Conservation (phyloP, 345 rosid genomes). For the Turnera subulata region DNA sequence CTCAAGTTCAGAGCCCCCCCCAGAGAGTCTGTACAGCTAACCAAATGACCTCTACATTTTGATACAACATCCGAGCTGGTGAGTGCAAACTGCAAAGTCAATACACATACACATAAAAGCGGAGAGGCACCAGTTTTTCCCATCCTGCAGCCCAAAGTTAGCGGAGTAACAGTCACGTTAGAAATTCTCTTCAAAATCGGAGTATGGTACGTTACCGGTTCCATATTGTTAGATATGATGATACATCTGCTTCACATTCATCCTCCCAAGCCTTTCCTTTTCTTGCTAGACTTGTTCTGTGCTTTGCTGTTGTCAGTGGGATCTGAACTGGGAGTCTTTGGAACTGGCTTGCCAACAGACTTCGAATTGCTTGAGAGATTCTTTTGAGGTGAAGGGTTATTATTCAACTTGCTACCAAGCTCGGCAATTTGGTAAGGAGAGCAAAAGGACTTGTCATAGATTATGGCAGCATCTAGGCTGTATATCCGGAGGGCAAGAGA, state of each 20-base stretch:
- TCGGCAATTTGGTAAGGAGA: slow-evolving; percentile 7
- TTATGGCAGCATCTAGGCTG: slow-evolving; percentile 35
- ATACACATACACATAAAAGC: slow-evolving; percentile 12
- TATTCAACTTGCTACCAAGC: slow-evolving; percentile 5
- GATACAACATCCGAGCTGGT: slow-evolving; percentile 15
- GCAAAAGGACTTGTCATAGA: slow-evolving; percentile 19
- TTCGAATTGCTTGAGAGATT: slow-evolving; percentile 11
- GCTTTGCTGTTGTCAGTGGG: neutral
- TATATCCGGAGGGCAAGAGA: slow-evolving; percentile 34
- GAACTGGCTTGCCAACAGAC: slow-evolving; percentile 10
- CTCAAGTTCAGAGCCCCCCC: no score
- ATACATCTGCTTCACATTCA: neutral
- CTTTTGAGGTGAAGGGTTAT: neutral
- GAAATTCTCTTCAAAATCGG: neutral
- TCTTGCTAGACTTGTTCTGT: slow-evolving; percentile 18
- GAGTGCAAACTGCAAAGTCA: slow-evolving; percentile 11
- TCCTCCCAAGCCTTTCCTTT: slow-evolving; percentile 14
- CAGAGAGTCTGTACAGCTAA: slow-evolving; percentile 13
- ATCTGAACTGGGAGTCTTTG: neutral
- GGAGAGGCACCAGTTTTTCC: neutral
- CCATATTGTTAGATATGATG: neutral
- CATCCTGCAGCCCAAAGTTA: neutral
- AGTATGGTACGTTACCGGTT: neutral
- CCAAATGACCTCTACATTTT: neutral
- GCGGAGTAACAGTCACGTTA: neutral